Evolutionary conservation across 2,329 filamentous ascomycete genomes (phyloP), one percentile per base, ranked within the genome.

Genomic region (Pseudomassariella vexata): DNA sequence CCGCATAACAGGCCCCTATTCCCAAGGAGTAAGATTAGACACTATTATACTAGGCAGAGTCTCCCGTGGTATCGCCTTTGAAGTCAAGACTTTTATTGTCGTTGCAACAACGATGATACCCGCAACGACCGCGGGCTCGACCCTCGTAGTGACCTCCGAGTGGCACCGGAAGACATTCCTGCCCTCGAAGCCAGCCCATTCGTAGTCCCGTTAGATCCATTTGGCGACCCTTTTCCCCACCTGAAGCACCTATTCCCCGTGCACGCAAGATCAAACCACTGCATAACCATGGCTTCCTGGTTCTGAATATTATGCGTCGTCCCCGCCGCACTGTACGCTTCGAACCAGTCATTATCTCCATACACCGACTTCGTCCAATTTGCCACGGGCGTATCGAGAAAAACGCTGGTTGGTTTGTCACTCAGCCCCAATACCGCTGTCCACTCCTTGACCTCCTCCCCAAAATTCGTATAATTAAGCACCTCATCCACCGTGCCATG

Each of bases 371-470:
- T 60, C 0, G 59, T 63, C 59, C 59, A 63, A 10, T 50, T 48
- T 2, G 22, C 28, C 5, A 60, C 26, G 2, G 61, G 60, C 3
- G 55, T 60, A 26, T 63, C 42, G 2, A 32, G 27, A 5, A 46
- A 51, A 1, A 49, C 45, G 6, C 24, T 43, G 0, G 46, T 51
- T 5, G 59, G 56, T 20, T 38, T 45, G 10, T 47, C 42, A 26
- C 41, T 42, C 32, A 59, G 41, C 4, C 55, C 57, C 8, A 62
- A 36, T 3, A 66, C 57, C 1, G 56, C 57, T 0, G 63, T 63
- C 71, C 71, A 75, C 47, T 71, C 52, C 55, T 75, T 73, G 37
- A 70, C 55, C 40, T 66, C 65, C 53, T 79, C 73, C 5, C 61
- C 50, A 39, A 70, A 73, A 47, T 76, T 74, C 30, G 59, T 56